Conservation (phyloP, 2,329 filamentous ascomycete species). For the Huntiella abstrusa region DNA sequence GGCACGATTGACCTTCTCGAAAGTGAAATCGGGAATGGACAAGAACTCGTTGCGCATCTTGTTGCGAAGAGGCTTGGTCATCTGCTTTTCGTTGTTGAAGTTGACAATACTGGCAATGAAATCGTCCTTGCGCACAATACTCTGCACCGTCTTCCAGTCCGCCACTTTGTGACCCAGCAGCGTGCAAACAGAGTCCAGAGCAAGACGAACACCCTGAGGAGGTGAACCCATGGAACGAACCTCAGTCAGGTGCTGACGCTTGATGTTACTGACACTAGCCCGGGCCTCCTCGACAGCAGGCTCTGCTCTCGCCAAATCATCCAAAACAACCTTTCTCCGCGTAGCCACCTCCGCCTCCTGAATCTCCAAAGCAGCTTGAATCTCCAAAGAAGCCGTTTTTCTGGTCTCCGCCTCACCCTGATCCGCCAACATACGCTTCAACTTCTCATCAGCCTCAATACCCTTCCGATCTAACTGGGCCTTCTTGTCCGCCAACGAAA, state of each 20-base stretch:
- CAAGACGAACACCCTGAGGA: conserved; percentile 73
- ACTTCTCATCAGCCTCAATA: conserved; percentile 86
- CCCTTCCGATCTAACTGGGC: conserved; percentile 84
- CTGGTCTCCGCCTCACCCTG: conserved; percentile 87
- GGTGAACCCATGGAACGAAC: conserved; percentile 93
- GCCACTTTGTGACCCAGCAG: conserved; percentile 76
- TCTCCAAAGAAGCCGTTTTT: conserved; percentile 71
- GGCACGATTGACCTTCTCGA: conserved; percentile 86
- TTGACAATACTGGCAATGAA: conserved; percentile 97
- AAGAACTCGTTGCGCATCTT: conserved; percentile 91
- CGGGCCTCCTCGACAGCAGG: conserved; percentile 85
- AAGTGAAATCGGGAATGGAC: conserved; percentile 86
- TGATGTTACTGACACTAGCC: conserved; percentile 96
- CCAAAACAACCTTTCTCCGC: conserved; percentile 66
- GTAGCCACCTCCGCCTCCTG: conserved; percentile 76
- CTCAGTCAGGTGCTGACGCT: conserved; percentile 90
- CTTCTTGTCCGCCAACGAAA: conserved; percentile 87
- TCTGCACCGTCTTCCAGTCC: conserved; percentile 83
- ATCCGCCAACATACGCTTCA: conserved; percentile 92
- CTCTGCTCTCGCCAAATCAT: conserved; percentile 77
- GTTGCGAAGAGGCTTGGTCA: conserved; percentile 63
- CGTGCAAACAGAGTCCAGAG: conserved; percentile 90
- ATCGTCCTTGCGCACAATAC: conserved; percentile 75
- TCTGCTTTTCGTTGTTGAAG: conserved; percentile 87
- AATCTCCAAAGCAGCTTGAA: conserved; percentile 69